These are phyloP conservation scores for Vigna reflexopilosa DNA, from an alignment of 306 rosid genomes.

Conservation along the genomic window DNA sequence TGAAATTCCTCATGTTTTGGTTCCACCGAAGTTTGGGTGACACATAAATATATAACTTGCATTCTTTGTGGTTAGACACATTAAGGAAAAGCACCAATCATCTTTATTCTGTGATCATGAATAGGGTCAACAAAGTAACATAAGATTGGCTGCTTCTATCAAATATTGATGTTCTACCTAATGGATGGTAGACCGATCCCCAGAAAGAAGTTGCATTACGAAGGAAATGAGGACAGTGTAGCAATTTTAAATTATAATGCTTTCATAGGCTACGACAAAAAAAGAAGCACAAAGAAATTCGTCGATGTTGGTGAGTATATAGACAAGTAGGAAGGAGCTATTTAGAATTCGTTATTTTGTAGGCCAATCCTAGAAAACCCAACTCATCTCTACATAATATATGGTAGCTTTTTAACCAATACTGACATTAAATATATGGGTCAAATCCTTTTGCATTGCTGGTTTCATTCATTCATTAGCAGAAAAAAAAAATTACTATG, in stretches of 20 bases:
- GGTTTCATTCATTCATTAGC: background rate
- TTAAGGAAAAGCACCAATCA: conserved; percentile 28
- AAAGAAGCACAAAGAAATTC: conserved; percentile 24
- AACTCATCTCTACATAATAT: conserved; percentile 19
- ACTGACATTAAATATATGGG: conserved; percentile 30
- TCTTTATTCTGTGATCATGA: conserved; percentile 25
- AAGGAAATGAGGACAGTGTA: conserved; percentile 18
- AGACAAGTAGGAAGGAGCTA: conserved; percentile 41
- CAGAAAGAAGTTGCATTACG: background rate
- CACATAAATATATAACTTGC: conserved; percentile 29
- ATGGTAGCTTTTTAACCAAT: background rate
- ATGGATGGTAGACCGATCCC: conserved; percentile 53
- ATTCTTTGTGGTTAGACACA: conserved; percentile 38
- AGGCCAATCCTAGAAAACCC: conserved; percentile 34
- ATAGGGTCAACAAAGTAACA: conserved; percentile 41
- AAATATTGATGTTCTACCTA: conserved; percentile 42
- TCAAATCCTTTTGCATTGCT: conserved; percentile 8
- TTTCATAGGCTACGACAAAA: conserved; percentile 22
- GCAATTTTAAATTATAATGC: conserved; percentile 19
- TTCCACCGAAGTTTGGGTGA: conserved; percentile 40
- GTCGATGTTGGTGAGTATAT: conserved; percentile 6
- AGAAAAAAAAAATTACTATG: background rate
- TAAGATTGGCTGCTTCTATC: conserved; percentile 32
- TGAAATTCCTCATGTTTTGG: conserved; percentile 35
- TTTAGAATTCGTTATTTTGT: conserved; percentile 37